Evolutionary conservation across 2,329 filamentous ascomycete genomes (phyloP).

Genomic region (Neonectria punicea): DNA sequence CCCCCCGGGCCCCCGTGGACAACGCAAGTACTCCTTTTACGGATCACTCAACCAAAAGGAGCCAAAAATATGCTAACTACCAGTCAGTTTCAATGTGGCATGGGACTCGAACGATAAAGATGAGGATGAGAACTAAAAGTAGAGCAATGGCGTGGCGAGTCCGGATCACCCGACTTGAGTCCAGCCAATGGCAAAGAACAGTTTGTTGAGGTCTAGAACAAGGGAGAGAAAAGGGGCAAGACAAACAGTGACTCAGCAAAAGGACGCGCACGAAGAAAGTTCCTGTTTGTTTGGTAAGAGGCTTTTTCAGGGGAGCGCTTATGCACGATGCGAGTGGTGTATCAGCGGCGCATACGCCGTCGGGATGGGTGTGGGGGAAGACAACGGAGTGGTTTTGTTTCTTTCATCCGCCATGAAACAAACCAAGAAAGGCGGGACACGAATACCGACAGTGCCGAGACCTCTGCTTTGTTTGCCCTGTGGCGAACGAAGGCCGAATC

Average conservation of each 20-base stretch:
- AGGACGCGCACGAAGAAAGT: not conserved
- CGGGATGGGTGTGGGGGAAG: not conserved
- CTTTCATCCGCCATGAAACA: not conserved
- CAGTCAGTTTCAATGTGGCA: too few relatives aligned
- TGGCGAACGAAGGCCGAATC: not conserved
- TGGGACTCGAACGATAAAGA: not conserved
- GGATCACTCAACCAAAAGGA: too few relatives aligned
- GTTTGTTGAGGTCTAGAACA: not conserved
- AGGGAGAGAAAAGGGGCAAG: not conserved
- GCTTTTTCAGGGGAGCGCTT: not conserved
- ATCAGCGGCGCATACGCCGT: not conserved
- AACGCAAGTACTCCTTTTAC: too few relatives aligned
- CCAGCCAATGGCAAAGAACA: not conserved
- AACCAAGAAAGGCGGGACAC: not conserved
- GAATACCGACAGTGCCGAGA: not conserved
- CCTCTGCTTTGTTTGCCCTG: not conserved
- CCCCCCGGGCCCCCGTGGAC: too few relatives aligned
- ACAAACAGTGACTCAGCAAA: not conserved
- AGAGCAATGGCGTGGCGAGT: not conserved
- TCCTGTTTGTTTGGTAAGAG: not conserved
- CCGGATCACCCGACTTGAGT: not conserved
- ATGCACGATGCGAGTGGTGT: not conserved
- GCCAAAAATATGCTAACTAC: too few relatives aligned
- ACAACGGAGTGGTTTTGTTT: not conserved
- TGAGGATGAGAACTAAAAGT: not conserved